Conservation (phyloP, 1,284 basidiomycete species). For the Microbotryum lychnidis-dioicae region DNA sequence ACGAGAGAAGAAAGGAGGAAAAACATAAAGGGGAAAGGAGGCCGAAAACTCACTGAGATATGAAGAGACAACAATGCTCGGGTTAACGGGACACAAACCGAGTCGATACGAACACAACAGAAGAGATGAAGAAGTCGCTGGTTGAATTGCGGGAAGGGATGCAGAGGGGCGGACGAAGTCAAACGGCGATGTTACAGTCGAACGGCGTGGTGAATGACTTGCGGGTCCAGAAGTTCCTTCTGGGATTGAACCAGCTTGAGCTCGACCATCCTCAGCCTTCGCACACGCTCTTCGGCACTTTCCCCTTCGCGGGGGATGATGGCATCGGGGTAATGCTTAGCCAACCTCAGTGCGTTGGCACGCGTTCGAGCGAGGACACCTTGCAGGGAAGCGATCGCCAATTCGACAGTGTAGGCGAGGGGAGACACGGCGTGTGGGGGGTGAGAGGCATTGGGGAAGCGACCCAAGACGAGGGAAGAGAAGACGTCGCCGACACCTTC, state of each 20-base stretch:
- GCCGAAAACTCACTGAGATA: conserved; percentile 1
- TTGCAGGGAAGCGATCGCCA: conserved; percentile 73
- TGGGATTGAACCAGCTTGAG: conserved; percentile 70
- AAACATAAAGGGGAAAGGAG: background rate
- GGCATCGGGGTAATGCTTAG: conserved; percentile 45
- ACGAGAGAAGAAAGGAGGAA: too few species aligned
- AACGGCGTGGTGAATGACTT: conserved; percentile 27
- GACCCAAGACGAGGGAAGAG: conserved; percentile 80
- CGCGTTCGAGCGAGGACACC: conserved; percentile 70
- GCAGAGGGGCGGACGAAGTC: background rate
- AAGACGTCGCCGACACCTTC: conserved; percentile 96
- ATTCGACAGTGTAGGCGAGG: conserved; percentile 47
- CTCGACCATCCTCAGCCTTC: conserved; percentile 78
- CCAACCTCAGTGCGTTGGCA: conserved; percentile 44
- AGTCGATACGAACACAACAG: background rate
- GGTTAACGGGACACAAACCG: too few species aligned
- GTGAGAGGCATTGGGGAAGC: conserved; percentile 58
- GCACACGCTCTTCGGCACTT: conserved; percentile 52
- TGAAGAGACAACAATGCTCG: conserved; percentile 1
- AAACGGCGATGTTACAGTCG: conserved; percentile 6
- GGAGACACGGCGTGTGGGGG: conserved; percentile 55
- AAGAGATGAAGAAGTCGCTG: background rate
- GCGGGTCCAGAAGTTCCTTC: conserved; percentile 45
- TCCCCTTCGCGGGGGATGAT: conserved; percentile 29
- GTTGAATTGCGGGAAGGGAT: background rate